Percentiles rank a stretch among this genome's conserved stretches.
These are phyloP conservation scores for Fusarium palustre DNA, from an alignment of 2,329 filamentous ascomycete species.

Conservation along the genomic window DNA sequence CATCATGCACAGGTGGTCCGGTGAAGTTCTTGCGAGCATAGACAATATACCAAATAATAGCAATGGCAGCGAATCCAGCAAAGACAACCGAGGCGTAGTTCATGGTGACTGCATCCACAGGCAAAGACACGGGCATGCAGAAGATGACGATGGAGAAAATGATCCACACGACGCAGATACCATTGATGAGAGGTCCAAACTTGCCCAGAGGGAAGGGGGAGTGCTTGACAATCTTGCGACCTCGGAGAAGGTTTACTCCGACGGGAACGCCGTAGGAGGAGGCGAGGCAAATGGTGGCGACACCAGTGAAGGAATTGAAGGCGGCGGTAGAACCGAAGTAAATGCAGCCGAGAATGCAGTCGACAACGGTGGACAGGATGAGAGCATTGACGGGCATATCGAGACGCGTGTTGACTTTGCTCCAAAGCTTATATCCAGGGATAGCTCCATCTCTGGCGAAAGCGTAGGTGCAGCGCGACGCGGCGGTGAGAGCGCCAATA, in stretches of 20 bases:
- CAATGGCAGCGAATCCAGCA: slow-evolving; percentile 70
- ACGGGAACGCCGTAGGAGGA: slow-evolving; percentile 82
- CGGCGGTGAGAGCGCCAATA: slow-evolving; percentile 78
- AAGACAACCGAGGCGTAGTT: slow-evolving; percentile 77
- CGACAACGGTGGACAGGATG: slow-evolving; percentile 73
- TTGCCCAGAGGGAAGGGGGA: slow-evolving; percentile 76
- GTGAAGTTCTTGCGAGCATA: slow-evolving; percentile 73
- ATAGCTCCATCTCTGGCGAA: slow-evolving; percentile 82
- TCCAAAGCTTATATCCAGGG: slow-evolving; percentile 75
- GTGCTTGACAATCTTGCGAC: slow-evolving; percentile 72
- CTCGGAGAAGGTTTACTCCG: slow-evolving; percentile 74
- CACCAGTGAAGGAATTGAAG: slow-evolving; percentile 83
- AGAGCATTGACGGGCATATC: slow-evolving; percentile 79
- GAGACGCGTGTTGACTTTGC: slow-evolving; percentile 71
- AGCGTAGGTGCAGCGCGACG: slow-evolving; percentile 79
- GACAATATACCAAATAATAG: slow-evolving; percentile 71
- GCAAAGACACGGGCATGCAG: slow-evolving; percentile 76
- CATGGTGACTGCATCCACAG: slow-evolving; percentile 68
- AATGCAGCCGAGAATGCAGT: slow-evolving; percentile 79
- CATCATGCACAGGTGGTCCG: slow-evolving; percentile 58
- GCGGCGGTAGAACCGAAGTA: slow-evolving; percentile 83
- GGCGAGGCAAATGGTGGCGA: slow-evolving; percentile 82
- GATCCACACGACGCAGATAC: slow-evolving; percentile 77
- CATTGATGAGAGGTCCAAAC: slow-evolving; percentile 76
- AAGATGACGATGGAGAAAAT: slow-evolving; percentile 76